These are phyloP conservation scores for Artemisia tridentata DNA, from an alignment of 129 eudicot species.

Conservation along the genomic window DNA sequence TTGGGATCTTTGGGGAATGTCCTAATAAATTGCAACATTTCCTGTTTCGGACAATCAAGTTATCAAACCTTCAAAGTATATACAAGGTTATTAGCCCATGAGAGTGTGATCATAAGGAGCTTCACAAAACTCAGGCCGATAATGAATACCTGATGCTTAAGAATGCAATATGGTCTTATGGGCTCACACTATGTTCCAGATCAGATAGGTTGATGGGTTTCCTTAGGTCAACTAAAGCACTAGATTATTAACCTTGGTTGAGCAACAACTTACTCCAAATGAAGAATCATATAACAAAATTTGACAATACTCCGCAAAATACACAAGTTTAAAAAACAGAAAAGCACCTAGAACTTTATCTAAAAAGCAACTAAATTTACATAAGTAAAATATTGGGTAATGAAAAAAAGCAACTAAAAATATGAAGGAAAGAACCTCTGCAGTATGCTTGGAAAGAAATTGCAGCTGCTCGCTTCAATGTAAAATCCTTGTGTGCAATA, in stretches of 20 bases:
- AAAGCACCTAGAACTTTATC: neutral
- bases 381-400: neutral
- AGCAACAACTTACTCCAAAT: neutral
- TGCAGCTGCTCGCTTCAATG: conserved; percentile 61
- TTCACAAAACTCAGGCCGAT: neutral
- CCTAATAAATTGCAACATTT: neutral
- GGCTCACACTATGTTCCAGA: neutral
- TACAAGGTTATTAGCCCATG: too few relatives aligned
- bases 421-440: conserved; percentile 58
- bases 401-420: conserved; percentile 1
- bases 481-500: conserved; percentile 63
- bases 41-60: too few relatives aligned
- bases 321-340: neutral
- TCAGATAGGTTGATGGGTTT: neutral
- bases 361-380: neutral
- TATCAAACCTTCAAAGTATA: neutral
- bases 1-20: neutral
- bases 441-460: conserved; percentile 79
- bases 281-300: neutral
- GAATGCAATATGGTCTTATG: neutral
- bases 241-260: neutral
- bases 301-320: too few relatives aligned
- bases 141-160: neutral
- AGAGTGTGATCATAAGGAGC: neutral
- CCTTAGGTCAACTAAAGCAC: neutral